Base-by-base conservation (phyloP, 192 early-diverging fungal genomes). In the Globomyces pollinis-pini region DNA sequence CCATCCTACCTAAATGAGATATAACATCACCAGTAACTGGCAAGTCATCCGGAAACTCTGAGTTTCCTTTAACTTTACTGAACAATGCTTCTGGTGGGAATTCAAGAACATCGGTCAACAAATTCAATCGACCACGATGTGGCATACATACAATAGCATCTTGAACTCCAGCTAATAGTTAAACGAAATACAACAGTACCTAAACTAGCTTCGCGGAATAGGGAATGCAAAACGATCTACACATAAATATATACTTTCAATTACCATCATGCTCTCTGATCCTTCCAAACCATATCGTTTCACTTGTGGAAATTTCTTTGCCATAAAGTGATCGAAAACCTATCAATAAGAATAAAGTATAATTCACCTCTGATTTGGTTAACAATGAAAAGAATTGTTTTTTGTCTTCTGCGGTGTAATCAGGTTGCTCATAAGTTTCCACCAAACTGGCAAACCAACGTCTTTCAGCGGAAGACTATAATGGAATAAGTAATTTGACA, bases 301-400 rank as follows among this genome's bases (percentile, higher is more conserved):
- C 50, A 98, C 85, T 60, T 93, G 86, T 15, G 91, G 89, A 71
- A 98, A 98, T 68, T 88, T 90, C 61, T 94, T 96, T 47, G 88
- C 88, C 90, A 98, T 94, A 69, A 95, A 98, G 61, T 92, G 93
- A 71, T 98, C 95, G 80, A 98, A 98, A 21, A 81, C 75, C 84
- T 91, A 39, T 13, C 26, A 6, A n/a, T 39, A n/a, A n/a, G n/a
- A n/a, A 8, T 47, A 28, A 39, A 28, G 12, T 28, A 12, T 13
- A 57, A 68, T 34, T 38, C 47, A 73, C 79, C 68, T 88, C 93
- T 3, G 90, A 91, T 55, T 82, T 82, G 36, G 79, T 75, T 21
- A 97, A 69, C 15, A 97, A 66, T 52, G 88, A 76, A 60, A 79
- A 84, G 28, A 91, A 89, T 24, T 85, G 70, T 62, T 81, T 81